Evolutionary conservation across 164 flowering plant genomes (phyloP).

Genomic region (Annona cherimola): DNA sequence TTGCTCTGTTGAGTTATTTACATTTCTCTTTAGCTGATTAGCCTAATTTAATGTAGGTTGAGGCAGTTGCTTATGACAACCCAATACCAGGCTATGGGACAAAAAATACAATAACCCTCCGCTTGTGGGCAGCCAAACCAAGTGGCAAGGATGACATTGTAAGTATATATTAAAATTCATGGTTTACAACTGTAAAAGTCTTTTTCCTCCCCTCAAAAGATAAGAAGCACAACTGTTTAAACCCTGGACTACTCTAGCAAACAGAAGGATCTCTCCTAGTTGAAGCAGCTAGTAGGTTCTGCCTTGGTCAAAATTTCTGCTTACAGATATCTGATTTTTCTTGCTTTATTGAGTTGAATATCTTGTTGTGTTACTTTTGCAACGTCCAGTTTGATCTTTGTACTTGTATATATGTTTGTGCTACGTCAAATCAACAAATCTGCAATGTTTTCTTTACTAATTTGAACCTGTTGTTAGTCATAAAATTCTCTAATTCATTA

Average conservation of each 20-base stretch:
- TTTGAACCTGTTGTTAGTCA: background rate
- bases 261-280: too few relatives aligned
- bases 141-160: conserved; percentile 52
- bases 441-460: background rate
- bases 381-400: too few relatives aligned
- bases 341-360: too few relatives aligned
- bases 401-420: too few relatives aligned
- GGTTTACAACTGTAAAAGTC: background rate
- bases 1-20: background rate
- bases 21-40: background rate
- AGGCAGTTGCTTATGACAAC: conserved; percentile 62
- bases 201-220: too few relatives aligned
- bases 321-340: too few relatives aligned
- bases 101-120: conserved; percentile 47
- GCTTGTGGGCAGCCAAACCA: conserved; percentile 65
- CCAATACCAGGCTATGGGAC: conserved; percentile 70
- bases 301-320: too few relatives aligned
- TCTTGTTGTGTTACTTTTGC: too few relatives aligned
- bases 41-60: conserved; percentile 30
- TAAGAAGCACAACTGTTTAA: too few relatives aligned
- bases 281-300: too few relatives aligned
- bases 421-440: too few relatives aligned
- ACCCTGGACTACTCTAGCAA: too few relatives aligned
- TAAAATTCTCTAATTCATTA: background rate
- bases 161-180: background rate